phyloP scores from a whole-genome alignment of 2,329 filamentous ascomycete species.

The Colletotrichum sidae region DNA sequence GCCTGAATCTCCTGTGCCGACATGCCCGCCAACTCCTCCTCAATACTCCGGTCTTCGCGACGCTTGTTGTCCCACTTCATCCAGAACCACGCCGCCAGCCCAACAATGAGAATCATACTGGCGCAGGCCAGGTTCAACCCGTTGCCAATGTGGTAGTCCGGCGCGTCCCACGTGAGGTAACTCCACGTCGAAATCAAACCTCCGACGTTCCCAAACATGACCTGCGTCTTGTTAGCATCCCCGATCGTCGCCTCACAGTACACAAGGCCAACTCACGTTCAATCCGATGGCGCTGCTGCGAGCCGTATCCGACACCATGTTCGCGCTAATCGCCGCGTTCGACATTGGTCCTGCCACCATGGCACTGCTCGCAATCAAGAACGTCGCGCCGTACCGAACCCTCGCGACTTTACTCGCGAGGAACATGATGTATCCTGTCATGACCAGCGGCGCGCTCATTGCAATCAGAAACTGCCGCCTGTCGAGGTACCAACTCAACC shows the following conservation, averaged over 20 bases:
- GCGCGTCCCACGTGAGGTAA: slow-evolving; percentile 71
- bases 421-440: slow-evolving; percentile 79
- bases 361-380: slow-evolving; percentile 73
- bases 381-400: slow-evolving; percentile 77
- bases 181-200: slow-evolving; percentile 75
- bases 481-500: slow-evolving; percentile 71
- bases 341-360: slow-evolving; percentile 74
- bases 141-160: slow-evolving; percentile 77
- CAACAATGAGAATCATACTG: slow-evolving; percentile 61
- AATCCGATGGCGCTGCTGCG: slow-evolving; percentile 74
- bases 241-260: too few relatives aligned
- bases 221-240: slow-evolving; percentile 17
- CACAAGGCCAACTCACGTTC: slow-evolving; percentile 47
- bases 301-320: slow-evolving; percentile 78
- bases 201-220: slow-evolving; percentile 81
- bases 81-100: slow-evolving; percentile 63
- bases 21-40: slow-evolving; percentile 67
- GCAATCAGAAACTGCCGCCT: slow-evolving; percentile 71
- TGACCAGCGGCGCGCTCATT: slow-evolving; percentile 69
- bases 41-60: slow-evolving; percentile 65
- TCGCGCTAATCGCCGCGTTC: slow-evolving; percentile 76
- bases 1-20: slow-evolving; percentile 66
- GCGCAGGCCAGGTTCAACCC: slow-evolving; percentile 74
- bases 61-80: slow-evolving; percentile 71
- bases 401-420: slow-evolving; percentile 63